Evolutionary conservation across 371 early-diverging fungal species (phyloP).

Genomic region (Mucor circinelloides): DNA sequence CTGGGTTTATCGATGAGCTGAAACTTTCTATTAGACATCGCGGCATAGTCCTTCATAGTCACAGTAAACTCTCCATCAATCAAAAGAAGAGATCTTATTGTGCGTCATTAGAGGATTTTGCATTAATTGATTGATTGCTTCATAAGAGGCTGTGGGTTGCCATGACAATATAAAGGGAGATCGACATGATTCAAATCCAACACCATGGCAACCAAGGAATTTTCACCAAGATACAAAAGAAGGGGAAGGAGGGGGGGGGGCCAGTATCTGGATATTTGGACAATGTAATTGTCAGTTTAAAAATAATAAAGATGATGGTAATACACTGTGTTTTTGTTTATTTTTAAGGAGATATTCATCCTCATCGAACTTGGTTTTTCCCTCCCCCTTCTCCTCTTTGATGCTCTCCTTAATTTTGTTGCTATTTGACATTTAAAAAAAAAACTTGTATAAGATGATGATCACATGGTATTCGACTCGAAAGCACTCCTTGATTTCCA

Average conservation of each 20-base stretch:
- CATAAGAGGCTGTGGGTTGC: not conserved
- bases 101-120: not conserved
- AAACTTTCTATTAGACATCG: not conserved
- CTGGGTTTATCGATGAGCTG: not conserved
- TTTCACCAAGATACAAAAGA: not conserved
- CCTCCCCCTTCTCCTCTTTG: not conserved
- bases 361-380: not conserved
- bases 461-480: not conserved
- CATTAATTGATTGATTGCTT: not conserved
- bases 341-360: not conserved
- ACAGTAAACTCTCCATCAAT: not conserved
- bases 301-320: not conserved
- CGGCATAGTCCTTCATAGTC: not conserved
- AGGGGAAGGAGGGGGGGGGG: not conserved
- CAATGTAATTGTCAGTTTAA: not conserved
- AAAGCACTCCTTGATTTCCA: not conserved
- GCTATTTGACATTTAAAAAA: slow-evolving; percentile 5
- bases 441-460: slow-evolving; percentile 1
- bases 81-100: not conserved
- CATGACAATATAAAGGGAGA: not conserved
- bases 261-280: not conserved
- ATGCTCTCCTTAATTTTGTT: not conserved
- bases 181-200: not conserved
- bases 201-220: not conserved
- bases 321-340: slow-evolving; percentile 1